phyloP scores from a whole-genome alignment of 305 asterid genomes.

The Fraxinus dipetala region DNA sequence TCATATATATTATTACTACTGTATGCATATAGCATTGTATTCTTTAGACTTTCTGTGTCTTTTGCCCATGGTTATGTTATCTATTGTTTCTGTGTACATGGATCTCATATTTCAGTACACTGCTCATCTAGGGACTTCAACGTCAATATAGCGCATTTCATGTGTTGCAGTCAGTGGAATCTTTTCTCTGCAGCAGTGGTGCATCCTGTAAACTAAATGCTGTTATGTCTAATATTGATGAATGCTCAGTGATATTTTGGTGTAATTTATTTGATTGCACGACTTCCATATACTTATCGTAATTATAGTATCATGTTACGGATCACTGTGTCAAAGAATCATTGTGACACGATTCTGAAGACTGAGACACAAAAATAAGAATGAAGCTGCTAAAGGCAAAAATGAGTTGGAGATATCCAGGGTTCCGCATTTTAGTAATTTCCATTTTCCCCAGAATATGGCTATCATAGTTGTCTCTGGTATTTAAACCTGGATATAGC shows the following conservation, averaged over 20 bases:
- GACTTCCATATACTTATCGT: constrained; percentile 7
- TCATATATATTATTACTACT: too few species aligned
- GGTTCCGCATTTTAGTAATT: constrained; percentile 63
- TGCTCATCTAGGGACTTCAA: constrained; percentile 59
- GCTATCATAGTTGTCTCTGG: background rate
- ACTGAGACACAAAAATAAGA: constrained; percentile 24
- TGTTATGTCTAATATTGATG: constrained; percentile 53
- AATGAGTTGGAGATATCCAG: constrained; percentile 19
- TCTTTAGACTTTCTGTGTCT: background rate
- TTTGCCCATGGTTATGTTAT: background rate
- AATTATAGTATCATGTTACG: constrained; percentile 24
- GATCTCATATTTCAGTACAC: constrained; percentile 18
- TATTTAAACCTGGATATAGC: background rate
- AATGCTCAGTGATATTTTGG: constrained; percentile 27
- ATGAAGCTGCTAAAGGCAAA: constrained; percentile 21
- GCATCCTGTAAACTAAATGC: constrained; percentile 65
- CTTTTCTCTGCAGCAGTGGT: constrained; percentile 51
- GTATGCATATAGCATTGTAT: background rate
- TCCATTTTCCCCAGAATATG: background rate
- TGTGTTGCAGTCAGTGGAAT: constrained; percentile 70
- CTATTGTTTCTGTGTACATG: background rate
- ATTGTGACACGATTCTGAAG: constrained; percentile 45
- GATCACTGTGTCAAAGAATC: constrained; percentile 49
- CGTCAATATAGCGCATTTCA: constrained; percentile 58
- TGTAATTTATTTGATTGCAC: background rate